Base-by-base conservation (phyloP, 805 yeast species). In the Starmerella bombi region DNA sequence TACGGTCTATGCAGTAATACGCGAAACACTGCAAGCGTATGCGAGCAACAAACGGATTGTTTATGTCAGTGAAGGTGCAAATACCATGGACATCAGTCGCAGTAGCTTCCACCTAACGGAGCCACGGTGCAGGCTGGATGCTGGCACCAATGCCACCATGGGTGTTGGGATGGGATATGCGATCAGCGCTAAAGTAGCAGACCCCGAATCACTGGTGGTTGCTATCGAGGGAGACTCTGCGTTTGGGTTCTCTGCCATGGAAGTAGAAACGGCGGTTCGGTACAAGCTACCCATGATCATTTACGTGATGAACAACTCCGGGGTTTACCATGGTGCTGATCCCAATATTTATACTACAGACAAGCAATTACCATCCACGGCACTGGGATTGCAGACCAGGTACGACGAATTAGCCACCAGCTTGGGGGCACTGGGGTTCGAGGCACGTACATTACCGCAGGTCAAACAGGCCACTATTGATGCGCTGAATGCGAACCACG, bases 131-230 rank as follows among this genome's bases (percentile, higher is more conserved):
- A 58, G 82, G 29, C 57, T 78, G 18, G 86, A 78, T 51, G 81
- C 82, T 2, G 85, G 84, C 4, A 77, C 84, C 0, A 75, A 74
- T 58, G 83, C 82, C 1, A 78, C 84, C 0, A 79, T 78, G 85
- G 86, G 86, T 3, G 63, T 77, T 25, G 86, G 84, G 0, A 42
- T 77, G 15, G 82, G 83, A 0, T 78, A 78, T 51, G 77, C 80
- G 1, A 70, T 78, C 45, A 75, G 81, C 0, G 70, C 81, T 3
- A 74, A 72, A 48, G 58, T 58, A 1, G 64, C 71, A 0, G 42
- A 59, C 10, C 74, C 73, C 1, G 51, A 59, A 0, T 59, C 64
- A 32, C 56, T 61, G 5, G 74, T 76, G 0, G 57, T 79, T 3
- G 72, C 77, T 5, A 72, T 78, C 23, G 79, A 75, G 54, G 86